A percentile compares a stretch with the other conserved stretches of the same genome.
Conservation (phyloP, 2,329 filamentous ascomycete species). For the Coniochaeta ligniaria region DNA sequence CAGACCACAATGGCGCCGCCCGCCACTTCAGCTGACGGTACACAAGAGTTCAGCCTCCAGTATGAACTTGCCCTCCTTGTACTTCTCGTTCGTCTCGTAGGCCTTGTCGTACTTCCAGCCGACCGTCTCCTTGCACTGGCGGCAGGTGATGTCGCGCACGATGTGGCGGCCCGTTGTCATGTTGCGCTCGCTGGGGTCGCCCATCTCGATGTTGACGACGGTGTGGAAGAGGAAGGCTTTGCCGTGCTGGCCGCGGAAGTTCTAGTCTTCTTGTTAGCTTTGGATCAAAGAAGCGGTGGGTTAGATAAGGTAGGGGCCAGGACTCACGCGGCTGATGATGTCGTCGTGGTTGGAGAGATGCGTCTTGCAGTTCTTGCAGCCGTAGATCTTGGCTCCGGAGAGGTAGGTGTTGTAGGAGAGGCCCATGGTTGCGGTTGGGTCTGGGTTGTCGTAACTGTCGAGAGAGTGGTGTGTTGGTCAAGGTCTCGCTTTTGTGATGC, state of each 20-base stretch:
- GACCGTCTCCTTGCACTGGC: conserved; percentile 85
- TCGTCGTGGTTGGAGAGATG: conserved; percentile 94
- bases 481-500: neutral
- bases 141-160: conserved; percentile 86
- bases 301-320: neutral
- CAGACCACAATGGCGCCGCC: conserved; percentile 2
- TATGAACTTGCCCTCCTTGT: conserved; percentile 98
- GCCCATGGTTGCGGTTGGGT: conserved; percentile 56
- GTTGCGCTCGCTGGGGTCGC: conserved; percentile 84
- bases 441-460: neutral
- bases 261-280: conserved; percentile 44
- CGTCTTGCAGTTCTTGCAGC: conserved; percentile 91
- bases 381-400: conserved; percentile 79
- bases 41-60: conserved; percentile 86
- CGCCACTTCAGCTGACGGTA: conserved; percentile 51
- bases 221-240: conserved; percentile 95
- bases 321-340: conserved; percentile 81
- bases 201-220: conserved; percentile 83
- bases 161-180: conserved; percentile 97
- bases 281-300: conserved; percentile 3
- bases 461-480: neutral
- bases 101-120: conserved; percentile 99
- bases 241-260: conserved; percentile 96
- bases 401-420: conserved; percentile 90
- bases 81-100: conserved; percentile 86